Evolutionary conservation across 805 yeast genomes (phyloP).

Genomic region (Myxozyma mucilagina): DNA sequence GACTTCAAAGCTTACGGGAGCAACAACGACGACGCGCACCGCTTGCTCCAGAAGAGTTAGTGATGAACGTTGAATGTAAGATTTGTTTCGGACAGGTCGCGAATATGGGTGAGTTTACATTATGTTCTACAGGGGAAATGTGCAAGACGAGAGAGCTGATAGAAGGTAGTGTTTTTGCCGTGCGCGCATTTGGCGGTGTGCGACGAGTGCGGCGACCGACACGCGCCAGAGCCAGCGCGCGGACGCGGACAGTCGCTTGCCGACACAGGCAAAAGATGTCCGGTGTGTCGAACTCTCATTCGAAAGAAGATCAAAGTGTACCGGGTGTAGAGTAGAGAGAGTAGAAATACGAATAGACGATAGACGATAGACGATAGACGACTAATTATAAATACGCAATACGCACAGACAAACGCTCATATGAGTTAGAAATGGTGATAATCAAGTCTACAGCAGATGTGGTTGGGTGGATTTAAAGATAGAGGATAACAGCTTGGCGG

Average conservation of each 20-base stretch:
- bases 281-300: constrained; percentile 20
- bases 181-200: constrained; percentile 28
- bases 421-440: too few relatives aligned
- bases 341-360: neutral
- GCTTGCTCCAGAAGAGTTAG: constrained; percentile 18
- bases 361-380: neutral
- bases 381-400: too few relatives aligned
- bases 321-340: neutral
- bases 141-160: neutral
- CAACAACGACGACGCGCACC: constrained; percentile 1
- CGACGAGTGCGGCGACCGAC: constrained; percentile 26
- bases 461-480: too few relatives aligned
- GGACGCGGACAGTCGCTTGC: constrained; percentile 17
- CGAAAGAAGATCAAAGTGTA: constrained; percentile 16
- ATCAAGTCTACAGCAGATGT: too few relatives aligned
- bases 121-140: neutral
- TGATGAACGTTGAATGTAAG: constrained; percentile 20
- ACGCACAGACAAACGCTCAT: too few relatives aligned
- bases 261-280: constrained; percentile 16
- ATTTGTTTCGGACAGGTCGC: constrained; percentile 25
- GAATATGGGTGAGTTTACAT: constrained; percentile 9
- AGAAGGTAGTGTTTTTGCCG: constrained; percentile 8
- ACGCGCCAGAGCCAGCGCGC: constrained; percentile 19
- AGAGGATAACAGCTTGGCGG: too few relatives aligned
- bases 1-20: neutral